Conservation (phyloP, 768 basidiomycete genomes). For the Boletus coccyginus region DNA sequence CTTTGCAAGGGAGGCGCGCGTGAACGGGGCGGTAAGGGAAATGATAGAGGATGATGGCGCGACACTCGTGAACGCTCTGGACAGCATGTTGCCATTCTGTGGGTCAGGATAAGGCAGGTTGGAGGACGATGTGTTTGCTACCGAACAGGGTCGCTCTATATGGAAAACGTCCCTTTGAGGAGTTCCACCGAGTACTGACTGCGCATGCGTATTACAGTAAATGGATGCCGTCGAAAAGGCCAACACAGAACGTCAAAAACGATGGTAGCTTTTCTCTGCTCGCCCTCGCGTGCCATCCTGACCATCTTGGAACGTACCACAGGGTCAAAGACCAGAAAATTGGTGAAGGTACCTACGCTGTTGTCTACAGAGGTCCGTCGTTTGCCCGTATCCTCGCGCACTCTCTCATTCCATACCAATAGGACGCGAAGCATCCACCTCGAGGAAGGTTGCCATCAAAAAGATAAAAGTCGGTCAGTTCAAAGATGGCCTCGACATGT, state of each 20-base stretch:
- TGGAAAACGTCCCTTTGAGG: constrained; percentile 6
- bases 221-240: constrained; percentile 84
- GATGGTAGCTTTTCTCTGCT: constrained; percentile 46
- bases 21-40: constrained; percentile 37
- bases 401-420: constrained; percentile 3
- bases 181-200: neutral
- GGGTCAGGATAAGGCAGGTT: neutral
- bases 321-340: constrained; percentile 83
- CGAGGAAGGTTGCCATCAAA: constrained; percentile 92
- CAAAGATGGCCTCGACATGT: constrained; percentile 99
- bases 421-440: constrained; percentile 76
- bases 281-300: neutral
- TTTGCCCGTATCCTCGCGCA: neutral
- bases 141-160: neutral
- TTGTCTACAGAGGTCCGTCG: constrained; percentile 82
- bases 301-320: constrained; percentile 9
- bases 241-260: constrained; percentile 67
- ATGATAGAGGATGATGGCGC: constrained; percentile 18
- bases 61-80: constrained; percentile 20
- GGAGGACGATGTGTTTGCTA: no score
- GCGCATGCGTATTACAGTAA: no score
- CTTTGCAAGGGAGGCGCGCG: constrained; percentile 31
- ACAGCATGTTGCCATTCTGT: constrained; percentile 25
- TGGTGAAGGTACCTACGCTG: constrained; percentile 93
- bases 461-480: constrained; percentile 97